Percentiles rank a stretch among this genome's conserved stretches.
These are phyloP conservation scores for Cryptosporidium xiaoi DNA, from an alignment of 169 alveolate species.

Conservation along the genomic window DNA sequence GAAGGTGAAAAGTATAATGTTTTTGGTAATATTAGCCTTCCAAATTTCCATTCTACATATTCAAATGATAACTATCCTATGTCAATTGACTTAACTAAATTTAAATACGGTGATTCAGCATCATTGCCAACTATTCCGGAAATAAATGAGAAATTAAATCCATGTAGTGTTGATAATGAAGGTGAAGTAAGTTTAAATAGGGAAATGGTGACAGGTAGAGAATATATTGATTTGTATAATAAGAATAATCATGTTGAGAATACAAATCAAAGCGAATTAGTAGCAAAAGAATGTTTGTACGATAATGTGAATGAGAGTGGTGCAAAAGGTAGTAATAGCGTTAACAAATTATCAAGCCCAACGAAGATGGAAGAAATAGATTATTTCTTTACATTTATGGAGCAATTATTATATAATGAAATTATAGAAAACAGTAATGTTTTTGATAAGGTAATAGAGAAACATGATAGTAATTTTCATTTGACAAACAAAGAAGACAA, in stretches of 20 bases:
- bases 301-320: neutral
- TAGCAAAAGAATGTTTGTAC: neutral
- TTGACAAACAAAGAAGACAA: slow-evolving; percentile 23
- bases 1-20: neutral
- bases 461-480: slow-evolving; percentile 26
- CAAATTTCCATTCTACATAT: slow-evolving; percentile 70
- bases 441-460: slow-evolving; percentile 17
- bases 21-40: slow-evolving; percentile 8
- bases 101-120: neutral
- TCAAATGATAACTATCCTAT: slow-evolving; percentile 72
- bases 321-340: neutral
- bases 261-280: neutral
- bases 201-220: too few species aligned
- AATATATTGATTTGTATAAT: neutral
- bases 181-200: neutral
- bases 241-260: neutral
- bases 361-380: slow-evolving; percentile 21
- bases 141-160: slow-evolving; percentile 2
- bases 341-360: neutral
- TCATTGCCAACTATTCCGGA: slow-evolving; percentile 57
- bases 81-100: slow-evolving; percentile 47
- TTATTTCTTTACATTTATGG: slow-evolving; percentile 54
- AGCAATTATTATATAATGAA: slow-evolving; percentile 50
- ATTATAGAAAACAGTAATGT: slow-evolving; percentile 11
- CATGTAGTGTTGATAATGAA: neutral